A percentile compares a stretch with the other conserved stretches of the same genome.
phyloP scores from a whole-genome alignment of 2,329 filamentous ascomycete species.

The Ceratocystis huliohia region DNA sequence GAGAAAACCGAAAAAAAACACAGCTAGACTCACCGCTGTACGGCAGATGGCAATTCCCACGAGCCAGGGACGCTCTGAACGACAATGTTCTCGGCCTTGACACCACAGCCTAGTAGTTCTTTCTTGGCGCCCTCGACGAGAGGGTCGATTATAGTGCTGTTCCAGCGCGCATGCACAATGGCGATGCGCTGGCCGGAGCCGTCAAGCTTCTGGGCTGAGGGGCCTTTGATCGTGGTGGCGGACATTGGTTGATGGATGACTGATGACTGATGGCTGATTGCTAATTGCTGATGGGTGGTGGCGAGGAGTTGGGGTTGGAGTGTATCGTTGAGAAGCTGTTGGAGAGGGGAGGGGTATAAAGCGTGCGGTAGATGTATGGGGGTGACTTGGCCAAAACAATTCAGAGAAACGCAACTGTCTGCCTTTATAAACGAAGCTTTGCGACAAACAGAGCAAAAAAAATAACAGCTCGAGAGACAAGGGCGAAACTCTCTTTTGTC shows the following conservation, averaged over 20 bases:
- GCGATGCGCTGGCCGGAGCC: conserved; percentile 72
- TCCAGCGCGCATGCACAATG: conserved; percentile 96
- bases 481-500: conserved; percentile 1
- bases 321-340: too few relatives aligned
- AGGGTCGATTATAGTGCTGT: conserved; percentile 72
- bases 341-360: neutral
- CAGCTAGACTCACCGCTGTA: conserved; percentile 52
- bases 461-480: neutral
- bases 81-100: conserved; percentile 77
- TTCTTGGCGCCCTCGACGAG: conserved; percentile 70
- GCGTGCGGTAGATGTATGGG: neutral
- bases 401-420: neutral
- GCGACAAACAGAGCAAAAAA: neutral
- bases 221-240: conserved; percentile 37
- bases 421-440: neutral
- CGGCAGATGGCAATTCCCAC: conserved; percentile 87
- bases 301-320: too few relatives aligned
- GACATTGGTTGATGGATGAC: neutral
- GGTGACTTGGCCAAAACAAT: neutral
- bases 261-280: too few relatives aligned
- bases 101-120: conserved; percentile 64
- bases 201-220: conserved; percentile 45
- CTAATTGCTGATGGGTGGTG: too few relatives aligned
- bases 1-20: neutral
- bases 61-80: conserved; percentile 82